Evolutionary conservation across 202 grass and related monocot species (phyloP).

Genomic region (Tripidium arundinaceum): DNA sequence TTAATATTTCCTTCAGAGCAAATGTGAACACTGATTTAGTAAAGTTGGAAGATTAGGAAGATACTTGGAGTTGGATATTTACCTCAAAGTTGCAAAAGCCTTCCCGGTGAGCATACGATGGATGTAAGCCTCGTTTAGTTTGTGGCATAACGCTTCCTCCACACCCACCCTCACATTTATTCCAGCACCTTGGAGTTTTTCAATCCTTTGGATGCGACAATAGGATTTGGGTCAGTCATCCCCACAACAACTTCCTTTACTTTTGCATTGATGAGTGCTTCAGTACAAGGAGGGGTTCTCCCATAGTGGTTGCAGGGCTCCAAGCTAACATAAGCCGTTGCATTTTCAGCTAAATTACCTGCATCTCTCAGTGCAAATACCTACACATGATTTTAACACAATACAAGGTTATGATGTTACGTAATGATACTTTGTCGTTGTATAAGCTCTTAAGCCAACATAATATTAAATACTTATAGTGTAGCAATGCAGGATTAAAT

Average conservation of each 20-base stretch:
- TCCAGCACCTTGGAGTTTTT: constrained; percentile 60
- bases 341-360: constrained; percentile 62
- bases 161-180: constrained; percentile 61
- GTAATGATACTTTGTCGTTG: neutral
- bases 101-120: constrained; percentile 78
- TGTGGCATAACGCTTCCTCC: constrained; percentile 59
- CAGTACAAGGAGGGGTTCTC: constrained; percentile 76
- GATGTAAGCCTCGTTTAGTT: constrained; percentile 75
- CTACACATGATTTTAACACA: constrained; percentile 35
- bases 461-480: neutral
- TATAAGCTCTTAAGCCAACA: neutral
- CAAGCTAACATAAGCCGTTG: constrained; percentile 80
- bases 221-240: constrained; percentile 93
- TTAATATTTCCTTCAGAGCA: neutral
- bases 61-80: neutral
- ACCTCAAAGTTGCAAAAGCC: constrained; percentile 89
- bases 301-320: constrained; percentile 96
- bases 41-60: neutral
- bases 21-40: neutral
- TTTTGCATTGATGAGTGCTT: constrained; percentile 71
- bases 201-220: constrained; percentile 86
- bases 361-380: constrained; percentile 88
- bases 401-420: neutral
- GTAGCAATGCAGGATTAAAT: neutral
- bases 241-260: constrained; percentile 83